A percentile compares a stretch with the other conserved stretches of the same genome.
Evolutionary conservation across 495 filamentous ascomycete species (phyloP).

Genomic region (Daldinia childiae): DNA sequence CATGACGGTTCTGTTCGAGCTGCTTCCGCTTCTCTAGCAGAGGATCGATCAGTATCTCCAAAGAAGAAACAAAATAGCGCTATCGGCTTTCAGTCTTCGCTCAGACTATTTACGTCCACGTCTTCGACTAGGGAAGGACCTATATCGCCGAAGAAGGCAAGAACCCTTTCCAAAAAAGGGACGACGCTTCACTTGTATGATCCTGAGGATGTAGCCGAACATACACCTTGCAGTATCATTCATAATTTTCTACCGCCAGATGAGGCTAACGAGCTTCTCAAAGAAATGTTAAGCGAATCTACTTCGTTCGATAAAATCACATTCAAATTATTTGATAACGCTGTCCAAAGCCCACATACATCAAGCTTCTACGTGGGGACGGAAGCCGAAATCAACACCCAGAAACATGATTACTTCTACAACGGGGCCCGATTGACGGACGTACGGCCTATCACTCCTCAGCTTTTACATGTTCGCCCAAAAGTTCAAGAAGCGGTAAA

Average conservation of each 20-base stretch:
- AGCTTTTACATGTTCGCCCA: conserved; percentile 70
- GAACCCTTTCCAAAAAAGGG: conserved; percentile 74
- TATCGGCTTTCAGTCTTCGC: conserved; percentile 66
- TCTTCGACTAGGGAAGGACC: conserved; percentile 42
- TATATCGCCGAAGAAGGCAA: conserved; percentile 54
- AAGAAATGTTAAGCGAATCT: conserved; percentile 79
- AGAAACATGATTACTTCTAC: conserved; percentile 84
- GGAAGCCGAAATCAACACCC: conserved; percentile 66
- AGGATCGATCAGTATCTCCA: conserved; percentile 33
- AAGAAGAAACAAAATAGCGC: conserved; percentile 50
- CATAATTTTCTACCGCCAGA: conserved; percentile 84
- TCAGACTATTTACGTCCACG: conserved; percentile 61
- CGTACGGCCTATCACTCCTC: conserved; percentile 75
- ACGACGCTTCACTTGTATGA: conserved; percentile 83
- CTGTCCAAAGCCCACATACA: conserved; percentile 83
- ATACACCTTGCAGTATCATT: conserved; percentile 90
- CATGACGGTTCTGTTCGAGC: conserved; percentile 78
- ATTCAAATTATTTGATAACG: conserved; percentile 87
- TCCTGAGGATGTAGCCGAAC: conserved; percentile 76
- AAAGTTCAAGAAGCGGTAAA: conserved; percentile 80
- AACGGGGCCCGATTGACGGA: conserved; percentile 78
- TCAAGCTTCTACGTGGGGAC: conserved; percentile 81
- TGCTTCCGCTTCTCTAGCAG: conserved; percentile 63
- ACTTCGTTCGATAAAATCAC: conserved; percentile 74
- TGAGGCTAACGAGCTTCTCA: conserved; percentile 75